Evolutionary conservation across 2,329 filamentous ascomycete genomes (phyloP), one percentile per base, ranked within the genome.

Genomic region (Coniochaeta sp.): DNA sequence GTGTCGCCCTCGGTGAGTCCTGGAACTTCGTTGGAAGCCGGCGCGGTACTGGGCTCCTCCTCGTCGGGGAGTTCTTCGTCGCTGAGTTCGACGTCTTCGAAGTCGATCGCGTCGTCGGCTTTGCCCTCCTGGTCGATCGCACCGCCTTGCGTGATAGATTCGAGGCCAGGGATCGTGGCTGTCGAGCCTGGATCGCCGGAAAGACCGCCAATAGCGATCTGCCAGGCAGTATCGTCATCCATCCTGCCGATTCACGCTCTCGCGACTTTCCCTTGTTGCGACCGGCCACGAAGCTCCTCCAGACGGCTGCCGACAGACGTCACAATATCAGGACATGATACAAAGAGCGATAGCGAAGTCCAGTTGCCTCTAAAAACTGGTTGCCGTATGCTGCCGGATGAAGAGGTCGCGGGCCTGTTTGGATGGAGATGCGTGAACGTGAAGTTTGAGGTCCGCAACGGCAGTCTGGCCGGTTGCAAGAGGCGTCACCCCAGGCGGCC

Each of bases 21-120:
- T 0, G 82, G 81, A n/a, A 80, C 70, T 59, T 84, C 79, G 55
- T 75, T 71, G 16, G 77, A 79, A 17, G 71, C 68, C 58, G 70
- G 73, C 5, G 70, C 73, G 12, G 72, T 73, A 26, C 6, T 5
- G 30, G 73, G 74, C 59, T 87, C 83, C 62, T 90, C 87, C 64
- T 95, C 91, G 7, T 95, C 91, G 12, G 91, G 89, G 8, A 96
- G 81, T 64, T 97, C 93, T 70, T 96, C 92, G 71, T 98, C 93
- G 63, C 98, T 93, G 67, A 83, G 97, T 70, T 99, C 93, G 67
- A 83, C 98, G 70, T 99, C 93, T 63, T 95, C 79, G 50, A 81
- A 99, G 70, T 99, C 95, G 63, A 95, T 77, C 44, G 95, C 95
- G 75, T 98, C 90, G 62, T 92, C 92, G 59, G 92, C 93, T 74